phyloP scores from a whole-genome alignment of 371 early-diverging fungal genomes.

The Circinella minor region DNA sequence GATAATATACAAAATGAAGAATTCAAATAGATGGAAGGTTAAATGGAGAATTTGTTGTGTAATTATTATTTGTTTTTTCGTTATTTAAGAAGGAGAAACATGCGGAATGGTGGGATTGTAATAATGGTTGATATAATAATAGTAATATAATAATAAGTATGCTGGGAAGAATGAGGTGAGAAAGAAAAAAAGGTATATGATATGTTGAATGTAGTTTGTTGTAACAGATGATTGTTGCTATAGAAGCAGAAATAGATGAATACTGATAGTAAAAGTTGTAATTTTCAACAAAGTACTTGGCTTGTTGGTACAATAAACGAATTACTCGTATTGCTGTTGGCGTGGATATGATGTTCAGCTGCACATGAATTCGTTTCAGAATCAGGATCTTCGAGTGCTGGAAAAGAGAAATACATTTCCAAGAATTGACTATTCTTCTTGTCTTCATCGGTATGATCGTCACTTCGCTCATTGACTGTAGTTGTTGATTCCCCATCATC shows the following conservation, averaged over 20 bases:
- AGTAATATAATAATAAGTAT: too few relatives aligned
- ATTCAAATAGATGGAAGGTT: constrained; percentile 4
- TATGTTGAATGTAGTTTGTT: too few relatives aligned
- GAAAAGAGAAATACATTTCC: constrained; percentile 29
- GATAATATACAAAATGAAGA: constrained; percentile 12
- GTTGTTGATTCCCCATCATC: constrained; percentile 13
- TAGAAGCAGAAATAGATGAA: not conserved
- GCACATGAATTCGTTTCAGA: constrained; percentile 24
- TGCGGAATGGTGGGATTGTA: too few relatives aligned
- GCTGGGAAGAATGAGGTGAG: too few relatives aligned
- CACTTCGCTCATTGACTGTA: not conserved
- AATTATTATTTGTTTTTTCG: too few relatives aligned
- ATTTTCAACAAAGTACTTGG: constrained; percentile 3
- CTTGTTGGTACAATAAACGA: constrained; percentile 2
- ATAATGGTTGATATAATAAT: too few relatives aligned
- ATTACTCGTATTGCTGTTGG: not conserved
- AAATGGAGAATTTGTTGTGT: not conserved
- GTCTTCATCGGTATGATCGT: not conserved
- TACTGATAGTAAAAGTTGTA: not conserved
- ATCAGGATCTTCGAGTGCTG: constrained; percentile 27
- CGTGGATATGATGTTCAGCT: constrained; percentile 16
- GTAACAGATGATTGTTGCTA: not conserved
- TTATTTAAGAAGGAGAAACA: too few relatives aligned
- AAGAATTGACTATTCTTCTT: constrained; percentile 20
- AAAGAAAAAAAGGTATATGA: too few relatives aligned